Percentiles rank a stretch among this genome's conserved stretches.
These are phyloP conservation scores for Styphnolobium japonicum DNA, from an alignment of 306 rosid species.

Conservation along the genomic window DNA sequence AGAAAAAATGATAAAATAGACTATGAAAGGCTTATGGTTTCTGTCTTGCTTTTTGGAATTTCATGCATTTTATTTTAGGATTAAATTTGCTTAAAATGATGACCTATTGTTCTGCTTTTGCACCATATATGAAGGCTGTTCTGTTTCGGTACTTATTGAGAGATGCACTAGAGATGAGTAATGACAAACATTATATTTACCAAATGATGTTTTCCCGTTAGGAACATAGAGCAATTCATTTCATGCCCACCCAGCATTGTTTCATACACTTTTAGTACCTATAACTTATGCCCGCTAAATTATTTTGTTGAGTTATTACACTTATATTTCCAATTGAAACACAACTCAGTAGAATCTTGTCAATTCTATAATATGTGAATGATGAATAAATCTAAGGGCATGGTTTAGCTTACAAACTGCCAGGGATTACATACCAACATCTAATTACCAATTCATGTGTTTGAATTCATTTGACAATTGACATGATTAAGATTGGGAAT, in stretches of 20 bases:
- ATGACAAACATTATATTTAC: not conserved
- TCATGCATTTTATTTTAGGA: too few species aligned
- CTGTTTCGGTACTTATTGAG: too few species aligned
- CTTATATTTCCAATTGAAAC: too few species aligned
- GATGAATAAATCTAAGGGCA: not conserved
- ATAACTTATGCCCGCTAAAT: not conserved
- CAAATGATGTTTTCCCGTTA: not conserved
- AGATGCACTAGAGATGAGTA: too few species aligned
- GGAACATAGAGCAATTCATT: not conserved
- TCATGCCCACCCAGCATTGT: not conserved
- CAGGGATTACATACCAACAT: not conserved
- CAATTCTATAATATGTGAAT: not conserved
- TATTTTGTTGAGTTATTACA: too few species aligned
- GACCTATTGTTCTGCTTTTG: too few species aligned
- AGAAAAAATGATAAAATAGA: too few species aligned
- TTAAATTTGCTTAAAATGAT: too few species aligned
- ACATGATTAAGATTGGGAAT: not conserved
- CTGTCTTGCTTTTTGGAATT: too few species aligned
- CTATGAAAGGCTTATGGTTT: too few species aligned
- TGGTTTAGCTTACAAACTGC: not conserved
- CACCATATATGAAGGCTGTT: too few species aligned
- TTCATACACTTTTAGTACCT: not conserved
- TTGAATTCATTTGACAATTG: not conserved
- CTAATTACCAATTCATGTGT: not conserved
- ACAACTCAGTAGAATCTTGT: not conserved